A percentile compares a stretch with the other conserved stretches of the same genome.
Conservation (phyloP, 2,329 filamentous ascomycete species). For the Pseudocercospora macadamiae region DNA sequence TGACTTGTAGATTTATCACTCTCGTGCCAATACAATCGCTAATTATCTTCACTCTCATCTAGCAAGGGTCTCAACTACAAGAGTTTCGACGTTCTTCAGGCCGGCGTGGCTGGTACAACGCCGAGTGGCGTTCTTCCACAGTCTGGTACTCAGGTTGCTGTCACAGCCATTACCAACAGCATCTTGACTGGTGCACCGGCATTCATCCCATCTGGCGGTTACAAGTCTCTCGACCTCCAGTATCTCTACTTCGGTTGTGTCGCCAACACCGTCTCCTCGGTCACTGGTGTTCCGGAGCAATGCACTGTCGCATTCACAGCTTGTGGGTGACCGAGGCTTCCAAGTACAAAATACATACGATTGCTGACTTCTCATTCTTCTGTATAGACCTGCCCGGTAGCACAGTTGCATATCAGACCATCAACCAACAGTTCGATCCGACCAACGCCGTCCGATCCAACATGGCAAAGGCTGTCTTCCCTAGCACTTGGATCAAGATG, state of each 20-base stretch:
- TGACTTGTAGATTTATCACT: too few species aligned
- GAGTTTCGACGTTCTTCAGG: neutral
- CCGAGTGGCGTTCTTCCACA: neutral
- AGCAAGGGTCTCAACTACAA: conserved; percentile 10
- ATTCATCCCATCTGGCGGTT: conserved; percentile 2
- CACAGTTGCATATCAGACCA: conserved; percentile 5
- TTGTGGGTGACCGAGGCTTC: neutral
- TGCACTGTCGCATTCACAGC: conserved; percentile 12
- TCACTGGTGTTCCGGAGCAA: neutral
- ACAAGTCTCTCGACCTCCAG: conserved; percentile 9
- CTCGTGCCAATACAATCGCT: too few species aligned
- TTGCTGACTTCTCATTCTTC: too few species aligned
- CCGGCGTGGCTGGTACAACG: neutral
- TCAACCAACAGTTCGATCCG: conserved; percentile 10
- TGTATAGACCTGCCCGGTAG: neutral
- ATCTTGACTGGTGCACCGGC: neutral
- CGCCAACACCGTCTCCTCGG: neutral
- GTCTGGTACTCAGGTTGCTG: conserved; percentile 5
- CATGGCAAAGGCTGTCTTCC: conserved; percentile 7
- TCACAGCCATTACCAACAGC: neutral
- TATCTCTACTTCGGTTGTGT: conserved; percentile 10
- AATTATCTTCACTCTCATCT: too few species aligned
- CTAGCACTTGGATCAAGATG: neutral
- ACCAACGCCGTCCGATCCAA: neutral
- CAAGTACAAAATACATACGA: too few species aligned